These are phyloP conservation scores for Komagataella pseudopastoris DNA, from an alignment of 805 yeast genomes.

Conservation along the genomic window DNA sequence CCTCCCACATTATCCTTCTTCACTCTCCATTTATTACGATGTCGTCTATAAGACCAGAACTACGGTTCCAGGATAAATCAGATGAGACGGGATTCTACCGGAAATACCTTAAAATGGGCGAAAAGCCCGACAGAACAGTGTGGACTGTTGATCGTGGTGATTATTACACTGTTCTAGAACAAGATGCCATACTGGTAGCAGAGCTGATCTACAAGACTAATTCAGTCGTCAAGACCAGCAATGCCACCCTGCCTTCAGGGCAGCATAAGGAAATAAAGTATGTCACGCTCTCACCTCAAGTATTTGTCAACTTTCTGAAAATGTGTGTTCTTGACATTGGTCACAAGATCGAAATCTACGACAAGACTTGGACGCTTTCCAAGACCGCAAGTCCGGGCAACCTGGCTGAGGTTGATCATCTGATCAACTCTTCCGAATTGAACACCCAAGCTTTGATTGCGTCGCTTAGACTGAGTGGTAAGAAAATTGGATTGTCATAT, in stretches of 20 bases:
- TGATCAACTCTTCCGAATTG: constrained; percentile 32
- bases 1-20: not conserved
- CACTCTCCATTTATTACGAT: constrained; percentile 2
- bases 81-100: constrained; percentile 32
- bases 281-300: constrained; percentile 68
- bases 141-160: constrained; percentile 76
- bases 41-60: constrained; percentile 34
- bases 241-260: constrained; percentile 19
- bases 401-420: constrained; percentile 60
- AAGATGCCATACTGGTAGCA: constrained; percentile 75
- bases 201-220: constrained; percentile 74
- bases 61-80: constrained; percentile 40
- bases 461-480: constrained; percentile 31
- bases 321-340: constrained; percentile 59
- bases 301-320: constrained; percentile 50
- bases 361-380: constrained; percentile 43
- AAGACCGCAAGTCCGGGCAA: constrained; percentile 85
- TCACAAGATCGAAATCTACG: constrained; percentile 70
- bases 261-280: constrained; percentile 26
- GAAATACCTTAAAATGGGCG: constrained; percentile 33
- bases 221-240: constrained; percentile 51
- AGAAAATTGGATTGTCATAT: constrained; percentile 64
- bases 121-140: constrained; percentile 35
- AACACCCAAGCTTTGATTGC: constrained; percentile 40
- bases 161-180: constrained; percentile 59